A percentile compares a stretch with the other conserved stretches of the same genome.
Evolutionary conservation across 306 rosid species (phyloP).

Genomic region (Sicyos edulis): DNA sequence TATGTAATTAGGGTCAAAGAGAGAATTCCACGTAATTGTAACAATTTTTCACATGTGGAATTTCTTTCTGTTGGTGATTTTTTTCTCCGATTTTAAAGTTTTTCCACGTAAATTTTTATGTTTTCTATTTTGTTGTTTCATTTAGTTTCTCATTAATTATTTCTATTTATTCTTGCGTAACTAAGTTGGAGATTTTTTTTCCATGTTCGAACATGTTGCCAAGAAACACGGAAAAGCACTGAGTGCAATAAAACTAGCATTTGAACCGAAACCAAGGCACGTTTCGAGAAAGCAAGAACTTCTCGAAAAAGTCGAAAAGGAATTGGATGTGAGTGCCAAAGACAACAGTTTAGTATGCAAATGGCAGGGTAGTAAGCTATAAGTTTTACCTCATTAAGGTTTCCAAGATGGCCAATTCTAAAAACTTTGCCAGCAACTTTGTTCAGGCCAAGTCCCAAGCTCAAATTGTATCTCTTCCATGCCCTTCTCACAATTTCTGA

Average conservation of each 20-base stretch:
- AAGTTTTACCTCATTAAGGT: conserved; percentile 76
- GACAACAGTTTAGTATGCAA: not conserved
- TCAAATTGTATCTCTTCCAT: conserved; percentile 89
- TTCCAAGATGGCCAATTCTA: conserved; percentile 96
- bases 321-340: not conserved
- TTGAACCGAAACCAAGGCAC: not conserved
- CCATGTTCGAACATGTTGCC: not conserved
- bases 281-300: not conserved
- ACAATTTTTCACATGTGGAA: too few relatives aligned
- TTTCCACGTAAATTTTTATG: too few relatives aligned
- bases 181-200: too few relatives aligned
- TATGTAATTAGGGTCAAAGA: too few relatives aligned
- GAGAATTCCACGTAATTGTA: too few relatives aligned
- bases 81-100: too few relatives aligned
- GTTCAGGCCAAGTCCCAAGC: conserved; percentile 96
- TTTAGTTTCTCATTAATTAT: too few relatives aligned
- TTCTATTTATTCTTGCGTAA: too few relatives aligned
- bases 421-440: conserved; percentile 93
- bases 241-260: not conserved
- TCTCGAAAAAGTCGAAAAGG: not conserved
- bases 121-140: too few relatives aligned
- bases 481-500: conserved; percentile 76
- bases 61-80: too few relatives aligned
- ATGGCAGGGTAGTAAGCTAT: not conserved
- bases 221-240: not conserved